phyloP scores from a whole-genome alignment of 768 basidiomycete genomes.

The Psilocybe cyanescens region DNA sequence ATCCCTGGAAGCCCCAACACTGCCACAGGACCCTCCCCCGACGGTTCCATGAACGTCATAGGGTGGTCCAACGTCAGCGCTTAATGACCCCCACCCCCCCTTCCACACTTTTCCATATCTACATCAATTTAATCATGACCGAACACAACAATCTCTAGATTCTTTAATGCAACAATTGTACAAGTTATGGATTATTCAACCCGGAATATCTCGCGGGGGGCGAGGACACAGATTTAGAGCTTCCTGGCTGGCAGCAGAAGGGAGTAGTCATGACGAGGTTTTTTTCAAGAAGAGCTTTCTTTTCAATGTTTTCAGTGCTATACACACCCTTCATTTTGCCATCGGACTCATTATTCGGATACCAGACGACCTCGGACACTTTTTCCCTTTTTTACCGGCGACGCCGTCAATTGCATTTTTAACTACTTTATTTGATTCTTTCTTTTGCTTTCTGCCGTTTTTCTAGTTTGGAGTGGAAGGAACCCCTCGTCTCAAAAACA shows the following conservation, averaged over 20 bases:
- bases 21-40: slow-evolving; percentile 42
- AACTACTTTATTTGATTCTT: neutral
- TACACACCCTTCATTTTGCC: neutral
- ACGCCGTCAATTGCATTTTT: slow-evolving; percentile 1
- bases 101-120: slow-evolving; percentile 1
- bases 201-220: neutral
- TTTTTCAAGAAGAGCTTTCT: neutral
- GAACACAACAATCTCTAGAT: neutral
- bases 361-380: neutral
- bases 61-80: slow-evolving; percentile 39
- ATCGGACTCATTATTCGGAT: neutral
- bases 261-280: neutral
- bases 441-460: neutral
- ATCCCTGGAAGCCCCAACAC: slow-evolving; percentile 39
- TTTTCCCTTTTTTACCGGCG: neutral
- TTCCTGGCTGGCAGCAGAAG: neutral
- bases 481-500: neutral
- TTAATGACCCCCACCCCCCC: neutral
- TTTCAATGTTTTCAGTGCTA: neutral
- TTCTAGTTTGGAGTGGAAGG: neutral
- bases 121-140: slow-evolving; percentile 8
- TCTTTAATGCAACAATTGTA: slow-evolving; percentile 9
- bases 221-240: neutral
- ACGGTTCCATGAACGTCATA: slow-evolving; percentile 46
- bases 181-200: slow-evolving; percentile 13